A percentile compares a stretch with the other conserved stretches of the same genome.
These are phyloP conservation scores for Eucalyptus polybractea DNA, from an alignment of 345 rosid species.

Conservation along the genomic window DNA sequence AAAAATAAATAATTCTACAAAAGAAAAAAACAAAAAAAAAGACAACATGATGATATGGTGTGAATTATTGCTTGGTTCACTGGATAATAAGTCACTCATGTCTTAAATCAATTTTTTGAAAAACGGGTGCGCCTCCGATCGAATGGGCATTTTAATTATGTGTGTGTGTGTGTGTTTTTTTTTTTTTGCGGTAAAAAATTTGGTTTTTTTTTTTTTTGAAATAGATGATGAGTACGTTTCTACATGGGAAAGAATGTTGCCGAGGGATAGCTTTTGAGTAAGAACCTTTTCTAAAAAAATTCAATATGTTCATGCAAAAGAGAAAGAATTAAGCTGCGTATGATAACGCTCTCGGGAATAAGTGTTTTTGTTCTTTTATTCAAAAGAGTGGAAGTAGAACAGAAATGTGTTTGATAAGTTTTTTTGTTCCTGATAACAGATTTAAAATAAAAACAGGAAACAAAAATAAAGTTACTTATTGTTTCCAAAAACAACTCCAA, in stretches of 20 bases:
- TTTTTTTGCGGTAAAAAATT: background rate
- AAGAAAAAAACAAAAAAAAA: fast-evolving
- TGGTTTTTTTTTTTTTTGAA: background rate
- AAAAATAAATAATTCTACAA: background rate
- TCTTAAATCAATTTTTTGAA: background rate
- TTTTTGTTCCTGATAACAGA: fast-evolving
- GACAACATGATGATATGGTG: background rate
- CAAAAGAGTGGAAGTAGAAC: fast-evolving
- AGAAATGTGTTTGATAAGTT: fast-evolving
- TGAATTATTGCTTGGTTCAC: background rate
- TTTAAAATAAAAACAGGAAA: fast-evolving
- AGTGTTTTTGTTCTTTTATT: too few species aligned
- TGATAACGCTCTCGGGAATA: fast-evolving
- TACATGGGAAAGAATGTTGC: background rate
- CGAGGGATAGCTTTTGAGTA: background rate
- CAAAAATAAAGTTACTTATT: too few species aligned
- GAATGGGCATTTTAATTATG: background rate
- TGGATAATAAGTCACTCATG: background rate
- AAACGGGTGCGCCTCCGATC: background rate
- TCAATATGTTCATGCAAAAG: background rate
- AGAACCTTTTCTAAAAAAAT: background rate
- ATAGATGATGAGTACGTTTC: background rate
- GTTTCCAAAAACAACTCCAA: fast-evolving
- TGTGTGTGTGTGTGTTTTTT: too few species aligned
- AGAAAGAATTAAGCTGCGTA: fast-evolving